Conservation (phyloP, 495 filamentous ascomycete species). For the Aspergillus homomorphus region DNA sequence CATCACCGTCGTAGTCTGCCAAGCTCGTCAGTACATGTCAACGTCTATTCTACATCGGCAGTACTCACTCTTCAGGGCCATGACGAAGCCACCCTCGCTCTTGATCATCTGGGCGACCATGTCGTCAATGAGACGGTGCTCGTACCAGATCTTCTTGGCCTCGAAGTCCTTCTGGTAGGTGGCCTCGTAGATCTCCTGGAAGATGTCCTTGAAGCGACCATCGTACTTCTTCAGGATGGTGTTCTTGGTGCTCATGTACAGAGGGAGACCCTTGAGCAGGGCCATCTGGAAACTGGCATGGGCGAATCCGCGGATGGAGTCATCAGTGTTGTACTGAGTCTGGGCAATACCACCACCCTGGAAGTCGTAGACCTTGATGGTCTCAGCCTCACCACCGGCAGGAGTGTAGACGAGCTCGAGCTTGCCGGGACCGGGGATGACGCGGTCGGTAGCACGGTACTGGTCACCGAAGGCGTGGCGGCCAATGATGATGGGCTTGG, state of each 20-base stretch:
- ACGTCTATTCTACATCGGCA: not conserved
- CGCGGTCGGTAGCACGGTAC: conserved; percentile 90
- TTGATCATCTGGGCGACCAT: conserved; percentile 99
- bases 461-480: conserved; percentile 98
- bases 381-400: conserved; percentile 72
- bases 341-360: conserved; percentile 83
- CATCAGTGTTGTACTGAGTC: conserved; percentile 96
- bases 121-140: conserved; percentile 98
- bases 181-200: conserved; percentile 91
- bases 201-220: conserved; percentile 97
- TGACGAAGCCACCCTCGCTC: conserved; percentile 89
- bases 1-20: conserved; percentile 95
- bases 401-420: conserved; percentile 94
- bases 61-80: conserved; percentile 89
- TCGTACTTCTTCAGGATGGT: conserved; percentile 99
- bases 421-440: conserved; percentile 76
- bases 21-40: conserved; percentile 8
- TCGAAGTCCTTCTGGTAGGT: conserved; percentile 87
- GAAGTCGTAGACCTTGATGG: conserved; percentile 88
- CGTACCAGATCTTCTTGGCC: conserved; percentile 92
- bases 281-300: conserved; percentile 96
- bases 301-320: conserved; percentile 90
- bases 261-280: conserved; percentile 74
- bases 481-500: conserved; percentile 96
- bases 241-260: conserved; percentile 99